Conservation (phyloP, 257 asterid species). For the Solanum etuberosum region DNA sequence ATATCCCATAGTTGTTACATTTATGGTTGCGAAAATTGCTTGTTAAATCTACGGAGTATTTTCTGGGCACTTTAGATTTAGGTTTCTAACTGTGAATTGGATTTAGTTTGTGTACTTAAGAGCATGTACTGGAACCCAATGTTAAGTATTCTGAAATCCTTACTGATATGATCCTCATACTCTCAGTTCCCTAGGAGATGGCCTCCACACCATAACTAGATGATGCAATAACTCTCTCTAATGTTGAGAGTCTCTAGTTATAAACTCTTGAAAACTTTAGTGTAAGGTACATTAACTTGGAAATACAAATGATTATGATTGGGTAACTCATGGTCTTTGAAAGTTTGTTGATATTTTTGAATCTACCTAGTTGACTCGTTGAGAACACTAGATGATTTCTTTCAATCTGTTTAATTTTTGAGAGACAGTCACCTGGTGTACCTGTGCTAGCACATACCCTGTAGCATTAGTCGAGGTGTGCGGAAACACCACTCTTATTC, state of each 20-base stretch:
- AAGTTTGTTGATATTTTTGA: not conserved
- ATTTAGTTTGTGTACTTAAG: not conserved
- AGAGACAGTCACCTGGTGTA: accelerated
- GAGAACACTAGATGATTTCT: not conserved
- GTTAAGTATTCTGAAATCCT: not conserved
- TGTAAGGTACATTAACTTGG: not conserved
- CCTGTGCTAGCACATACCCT: not conserved
- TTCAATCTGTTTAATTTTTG: not conserved
- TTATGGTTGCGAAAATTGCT: not conserved
- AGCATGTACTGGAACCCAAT: not conserved
- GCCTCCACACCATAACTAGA: not conserved
- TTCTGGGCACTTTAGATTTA: not conserved
- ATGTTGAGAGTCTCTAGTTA: not conserved
- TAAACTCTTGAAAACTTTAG: not conserved
- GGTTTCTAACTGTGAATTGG: not conserved
- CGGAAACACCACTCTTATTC: not conserved
- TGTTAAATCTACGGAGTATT: not conserved
- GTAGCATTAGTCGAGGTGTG: not conserved
- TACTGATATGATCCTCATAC: not conserved
- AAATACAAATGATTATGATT: not conserved
- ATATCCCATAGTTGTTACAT: not conserved
- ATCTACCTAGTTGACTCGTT: not conserved
- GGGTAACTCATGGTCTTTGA: not conserved
- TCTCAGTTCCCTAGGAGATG: not conserved
- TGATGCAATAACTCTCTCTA: not conserved